Percentiles rank a stretch among this genome's conserved stretches.
Evolutionary conservation across 2,329 filamentous ascomycete species (phyloP).

Genomic region (Fusarium caatingaense): DNA sequence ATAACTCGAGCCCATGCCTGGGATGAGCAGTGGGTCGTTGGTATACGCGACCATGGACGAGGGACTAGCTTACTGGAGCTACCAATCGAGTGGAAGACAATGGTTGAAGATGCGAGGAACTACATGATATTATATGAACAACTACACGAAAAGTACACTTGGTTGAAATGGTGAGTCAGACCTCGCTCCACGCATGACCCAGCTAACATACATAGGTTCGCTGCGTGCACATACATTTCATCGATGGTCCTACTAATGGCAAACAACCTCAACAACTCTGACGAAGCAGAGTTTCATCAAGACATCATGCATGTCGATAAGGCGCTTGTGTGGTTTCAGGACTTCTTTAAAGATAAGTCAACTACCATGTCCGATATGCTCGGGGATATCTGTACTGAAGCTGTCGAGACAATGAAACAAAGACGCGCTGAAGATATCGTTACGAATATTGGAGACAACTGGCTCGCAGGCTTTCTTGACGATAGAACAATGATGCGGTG

Average conservation of each 20-base stretch:
- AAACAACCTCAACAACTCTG: background rate
- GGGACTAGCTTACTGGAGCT: background rate
- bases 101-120: conserved; percentile 3
- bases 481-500: background rate
- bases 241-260: conserved; percentile 5
- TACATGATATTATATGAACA: conserved; percentile 10
- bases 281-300: background rate
- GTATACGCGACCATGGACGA: background rate
- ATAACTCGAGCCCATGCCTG: conserved; percentile 5
- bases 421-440: background rate
- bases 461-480: background rate
- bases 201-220: background rate
- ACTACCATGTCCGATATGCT: background rate
- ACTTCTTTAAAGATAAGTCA: background rate
- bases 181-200: fast-evolving
- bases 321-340: background rate
- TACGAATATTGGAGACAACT: background rate
- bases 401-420: background rate
- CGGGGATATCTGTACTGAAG: background rate
- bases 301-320: background rate
- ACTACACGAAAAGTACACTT: background rate
- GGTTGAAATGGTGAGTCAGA: background rate
- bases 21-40: conserved; percentile 3
- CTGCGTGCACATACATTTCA: conserved; percentile 6
- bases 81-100: background rate